Base-by-base conservation (phyloP, 106 monocot species). In the Gastrodia elata region DNA sequence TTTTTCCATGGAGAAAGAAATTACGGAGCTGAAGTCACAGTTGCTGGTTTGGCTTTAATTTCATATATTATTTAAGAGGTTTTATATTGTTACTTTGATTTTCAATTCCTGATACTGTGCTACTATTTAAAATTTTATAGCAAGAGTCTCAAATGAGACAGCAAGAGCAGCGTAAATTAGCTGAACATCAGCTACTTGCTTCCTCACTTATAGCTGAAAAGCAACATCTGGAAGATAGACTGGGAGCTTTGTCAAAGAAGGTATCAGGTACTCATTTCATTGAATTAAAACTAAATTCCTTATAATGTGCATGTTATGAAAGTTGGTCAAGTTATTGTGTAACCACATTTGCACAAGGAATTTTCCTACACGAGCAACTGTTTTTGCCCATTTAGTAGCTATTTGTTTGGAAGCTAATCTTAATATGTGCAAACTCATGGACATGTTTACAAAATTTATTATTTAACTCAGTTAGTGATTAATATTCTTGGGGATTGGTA, bases 161-260 rank as follows among this genome's bases (percentile, higher is more conserved):
- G 77, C 86, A 98, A 41, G 93, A 85, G 57, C 86, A 88, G 33
- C 77, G 86, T 25, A 93, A 84, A 74, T 73, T 93, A 69, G 64
- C 68, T 26, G 84, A 87, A 73, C 91, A 91, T 56, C 90, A 84
- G 73, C 57, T 73, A 10, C 86, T 57, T 8, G 39, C 43, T 81
- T 87, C 88, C 59, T 75, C 82, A 7, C 79, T 98, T n/a, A 27
- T 79, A 49, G 72, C 79, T 77, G 91, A 91, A 79, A 98, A 87
- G 68, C 84, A 82, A 80, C 85, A 89, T 41, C 64, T 98, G 37
- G 98, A 98, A 87, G 87, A 87, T 70, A 86, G 58, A 65, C 39
- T 91, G 46, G 71, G 57, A 68, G 76, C 83, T 73, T 76, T 93
- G 68, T 77, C 84, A 64, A 80, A 85, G 67, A 86, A 87, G 82